Evolutionary conservation across 495 filamentous ascomycete genomes (phyloP).

Genomic region (Astrocystis sublimbata): DNA sequence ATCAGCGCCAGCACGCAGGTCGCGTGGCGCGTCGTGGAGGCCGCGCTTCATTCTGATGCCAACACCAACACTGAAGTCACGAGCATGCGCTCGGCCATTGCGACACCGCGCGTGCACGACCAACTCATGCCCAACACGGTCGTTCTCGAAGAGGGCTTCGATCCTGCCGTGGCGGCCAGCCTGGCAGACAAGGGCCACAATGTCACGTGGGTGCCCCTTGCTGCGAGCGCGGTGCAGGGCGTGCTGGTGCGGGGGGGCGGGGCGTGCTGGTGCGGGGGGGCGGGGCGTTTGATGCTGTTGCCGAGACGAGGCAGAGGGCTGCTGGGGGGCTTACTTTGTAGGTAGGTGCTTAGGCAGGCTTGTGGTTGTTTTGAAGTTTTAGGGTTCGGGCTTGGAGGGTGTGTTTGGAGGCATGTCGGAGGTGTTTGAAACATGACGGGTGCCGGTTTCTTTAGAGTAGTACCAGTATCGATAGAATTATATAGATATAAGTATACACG

Average conservation of each 20-base stretch:
- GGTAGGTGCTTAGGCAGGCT: too few species aligned
- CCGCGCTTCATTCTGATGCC: too few species aligned
- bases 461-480: too few species aligned
- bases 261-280: slow-evolving; percentile 61
- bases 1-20: slow-evolving; percentile 76
- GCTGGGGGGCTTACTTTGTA: slow-evolving; percentile 60
- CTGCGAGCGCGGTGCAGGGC: slow-evolving; percentile 65
- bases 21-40: slow-evolving; percentile 69
- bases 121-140: slow-evolving; percentile 70
- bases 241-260: slow-evolving; percentile 58
- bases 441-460: too few species aligned
- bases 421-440: too few species aligned
- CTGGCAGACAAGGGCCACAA: slow-evolving; percentile 67
- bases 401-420: too few species aligned
- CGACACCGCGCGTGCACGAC: slow-evolving; percentile 71
- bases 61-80: too few species aligned
- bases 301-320: slow-evolving; percentile 68
- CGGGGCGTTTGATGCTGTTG: slow-evolving; percentile 34
- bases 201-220: slow-evolving; percentile 65
- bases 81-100: slow-evolving; percentile 56
- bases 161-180: slow-evolving; percentile 64
- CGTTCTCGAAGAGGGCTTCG: slow-evolving; percentile 66
- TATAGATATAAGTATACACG: too few species aligned
- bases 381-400: too few species aligned
- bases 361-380: too few species aligned